Conservation (phyloP, 1,139 yeast species). For the Ashbya aceris region DNA sequence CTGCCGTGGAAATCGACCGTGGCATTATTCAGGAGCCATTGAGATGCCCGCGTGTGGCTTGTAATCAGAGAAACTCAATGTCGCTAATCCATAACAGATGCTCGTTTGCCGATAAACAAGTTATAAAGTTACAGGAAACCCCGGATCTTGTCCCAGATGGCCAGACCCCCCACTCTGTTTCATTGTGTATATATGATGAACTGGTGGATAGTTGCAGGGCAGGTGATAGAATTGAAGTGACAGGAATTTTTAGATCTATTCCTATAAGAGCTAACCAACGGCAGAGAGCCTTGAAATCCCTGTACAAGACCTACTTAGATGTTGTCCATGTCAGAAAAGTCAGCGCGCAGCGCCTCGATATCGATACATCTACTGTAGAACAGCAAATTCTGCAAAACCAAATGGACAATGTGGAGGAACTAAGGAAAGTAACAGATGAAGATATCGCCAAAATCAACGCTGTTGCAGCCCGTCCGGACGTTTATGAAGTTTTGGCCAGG, state of each 20-base stretch:
- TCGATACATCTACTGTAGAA: conserved; percentile 63
- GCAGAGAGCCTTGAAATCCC: conserved; percentile 71
- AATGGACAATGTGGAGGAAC: conserved; percentile 55
- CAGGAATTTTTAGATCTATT: conserved; percentile 88
- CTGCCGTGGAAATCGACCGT: conserved; percentile 85
- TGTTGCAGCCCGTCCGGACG: conserved; percentile 59
- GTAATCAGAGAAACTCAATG: conserved; percentile 86
- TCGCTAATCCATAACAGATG: conserved; percentile 84
- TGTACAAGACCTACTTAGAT: conserved; percentile 89
- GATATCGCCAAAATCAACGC: conserved; percentile 59
- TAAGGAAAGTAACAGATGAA: conserved; percentile 54
- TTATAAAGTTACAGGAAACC: conserved; percentile 87
- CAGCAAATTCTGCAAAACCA: conserved; percentile 40
- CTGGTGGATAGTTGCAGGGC: conserved; percentile 91
- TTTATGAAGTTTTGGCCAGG: conserved; percentile 81
- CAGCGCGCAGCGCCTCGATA: conserved; percentile 72
- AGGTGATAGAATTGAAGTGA: conserved; percentile 92
- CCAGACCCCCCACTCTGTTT: conserved; percentile 94
- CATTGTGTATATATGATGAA: conserved; percentile 91
- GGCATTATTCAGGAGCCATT: conserved; percentile 93
- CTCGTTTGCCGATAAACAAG: conserved; percentile 90
- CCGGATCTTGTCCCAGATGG: conserved; percentile 99
- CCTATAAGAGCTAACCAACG: conserved; percentile 85
- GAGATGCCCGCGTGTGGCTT: conserved; percentile 79
- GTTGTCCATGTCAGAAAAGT: conserved; percentile 87